Conservation (phyloP, 1,139 yeast species). For the Suhomyces yuchorum region DNA sequence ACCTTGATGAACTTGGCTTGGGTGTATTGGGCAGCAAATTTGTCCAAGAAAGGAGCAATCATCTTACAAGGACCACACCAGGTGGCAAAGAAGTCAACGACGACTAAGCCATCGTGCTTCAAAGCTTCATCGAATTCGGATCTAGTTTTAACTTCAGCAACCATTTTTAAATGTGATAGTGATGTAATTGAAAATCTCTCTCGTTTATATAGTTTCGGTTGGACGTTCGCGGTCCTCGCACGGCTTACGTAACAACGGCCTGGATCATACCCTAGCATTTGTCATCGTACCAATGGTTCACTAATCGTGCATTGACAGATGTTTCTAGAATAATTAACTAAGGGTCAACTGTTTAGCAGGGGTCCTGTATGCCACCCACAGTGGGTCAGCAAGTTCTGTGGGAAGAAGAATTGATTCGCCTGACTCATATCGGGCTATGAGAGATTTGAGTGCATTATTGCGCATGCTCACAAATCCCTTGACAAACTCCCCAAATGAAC, state of each 20-base stretch:
- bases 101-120: slow-evolving; percentile 59
- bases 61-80: slow-evolving; percentile 97
- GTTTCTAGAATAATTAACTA: slow-evolving; percentile 1
- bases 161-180: slow-evolving; percentile 30
- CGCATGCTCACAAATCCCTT: neutral
- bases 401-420: slow-evolving; percentile 7
- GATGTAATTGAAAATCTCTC: neutral
- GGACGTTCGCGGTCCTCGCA: neutral
- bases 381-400: neutral
- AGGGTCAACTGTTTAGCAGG: slow-evolving; percentile 5
- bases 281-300: slow-evolving; percentile 4
- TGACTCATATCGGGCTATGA: slow-evolving; percentile 4
- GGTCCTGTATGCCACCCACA: slow-evolving; percentile 6
- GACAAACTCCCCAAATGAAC: slow-evolving; percentile 3
- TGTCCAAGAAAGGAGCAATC: slow-evolving; percentile 76
- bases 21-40: slow-evolving; percentile 49
- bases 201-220: slow-evolving; percentile 7
- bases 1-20: slow-evolving; percentile 76
- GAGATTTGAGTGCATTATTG: neutral
- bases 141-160: slow-evolving; percentile 41
- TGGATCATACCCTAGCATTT: slow-evolving; percentile 6
- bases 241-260: slow-evolving; percentile 5
- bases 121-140: slow-evolving; percentile 67
- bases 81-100: slow-evolving; percentile 82
- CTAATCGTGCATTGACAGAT: neutral